Base-by-base conservation (phyloP, 2,329 filamentous ascomycete genomes). In the Epichloe brachyelytri region DNA sequence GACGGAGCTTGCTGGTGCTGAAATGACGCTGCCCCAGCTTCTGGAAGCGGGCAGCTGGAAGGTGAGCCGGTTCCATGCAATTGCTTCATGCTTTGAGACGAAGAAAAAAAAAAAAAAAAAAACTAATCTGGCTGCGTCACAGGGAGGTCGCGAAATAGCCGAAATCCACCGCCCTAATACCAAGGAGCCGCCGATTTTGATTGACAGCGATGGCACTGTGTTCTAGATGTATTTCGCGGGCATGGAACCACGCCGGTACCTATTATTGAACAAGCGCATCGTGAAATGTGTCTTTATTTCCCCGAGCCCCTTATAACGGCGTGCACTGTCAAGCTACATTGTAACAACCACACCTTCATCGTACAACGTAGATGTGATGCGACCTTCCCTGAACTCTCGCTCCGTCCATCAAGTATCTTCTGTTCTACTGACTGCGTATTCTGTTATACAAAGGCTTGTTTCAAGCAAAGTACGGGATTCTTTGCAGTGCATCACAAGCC, bases 11-110 rank as follows among this genome's bases (percentile, higher is more conserved):
- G 76, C 74, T 7, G 88, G 86, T 3, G 72, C 79, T 38, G 81
- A 91, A 57, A 70, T 98, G 64, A 86, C 74, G 40, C 69, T 97
- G 58, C 82, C 90, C 5, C 93, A 98, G 66, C 81, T 98, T 72
- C 75, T 98, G 17, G 93, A 97, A 68, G 93, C 91, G 14, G 93
- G 93, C 48, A 95, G 88, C 63, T 98, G 93, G 91, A 97, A 97
- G 86, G 90, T 93, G 68, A 70, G 79, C 14, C 33, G 2, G 6
- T 1, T 1, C 7, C 26, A 22, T 26, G 20, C 20, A 22, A n/a
- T n/a, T 22, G 20, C 20, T 22, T 22, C 5, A 22, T 22, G 22
- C 22, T 26, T 26, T 26, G 22, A 26, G 22, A 26, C 22, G 6
- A n/a, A 22, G n/a, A 22, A 22, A 5, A 6, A 4, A 5, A 22